phyloP scores from a whole-genome alignment of 129 eudicot species.

The Silybum marianum region DNA sequence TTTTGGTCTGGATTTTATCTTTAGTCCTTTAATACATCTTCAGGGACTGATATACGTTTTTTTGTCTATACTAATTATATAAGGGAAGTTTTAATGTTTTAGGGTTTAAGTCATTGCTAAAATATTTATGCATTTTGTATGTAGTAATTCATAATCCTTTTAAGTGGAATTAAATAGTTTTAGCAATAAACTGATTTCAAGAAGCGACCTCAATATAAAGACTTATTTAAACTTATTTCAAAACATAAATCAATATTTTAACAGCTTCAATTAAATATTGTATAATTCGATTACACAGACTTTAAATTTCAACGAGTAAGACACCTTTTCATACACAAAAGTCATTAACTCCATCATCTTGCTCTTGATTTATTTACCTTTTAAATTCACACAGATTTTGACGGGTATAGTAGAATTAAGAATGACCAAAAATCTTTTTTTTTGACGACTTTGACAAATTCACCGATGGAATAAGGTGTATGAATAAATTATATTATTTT shows the following conservation, averaged over 20 bases:
- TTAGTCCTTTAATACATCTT: background rate
- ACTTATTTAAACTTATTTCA: background rate
- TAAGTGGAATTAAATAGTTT: background rate
- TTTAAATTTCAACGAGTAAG: background rate
- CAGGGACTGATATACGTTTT: too few relatives aligned
- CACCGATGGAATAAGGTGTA: too few relatives aligned
- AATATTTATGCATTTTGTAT: background rate
- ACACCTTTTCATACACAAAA: constrained; percentile 4
- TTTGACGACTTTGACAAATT: background rate
- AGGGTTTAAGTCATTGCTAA: background rate
- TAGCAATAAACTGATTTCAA: background rate
- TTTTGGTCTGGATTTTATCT: background rate
- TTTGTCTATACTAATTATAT: too few relatives aligned
- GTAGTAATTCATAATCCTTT: background rate
- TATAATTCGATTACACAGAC: background rate
- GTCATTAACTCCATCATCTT: background rate
- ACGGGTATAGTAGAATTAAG: background rate
- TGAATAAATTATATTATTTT: too few relatives aligned
- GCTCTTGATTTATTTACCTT: background rate
- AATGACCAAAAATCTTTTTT: background rate
- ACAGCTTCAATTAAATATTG: background rate
- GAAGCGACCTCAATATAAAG: background rate
- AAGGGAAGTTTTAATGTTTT: background rate
- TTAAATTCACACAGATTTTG: background rate
- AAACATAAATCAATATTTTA: background rate